Conservation (phyloP, 306 rosid species). For the Medicago truncatula region MtrunA17r5.0-ANR NC_053042.1:8923001-8923500, state of each 20-base stretch:
- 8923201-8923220: constrained; percentile 9
- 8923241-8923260: constrained; percentile 20
- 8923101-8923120: not conserved
- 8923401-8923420: constrained; percentile 9
- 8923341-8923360: constrained; percentile 66
- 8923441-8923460: constrained; percentile 24
- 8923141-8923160: not conserved
- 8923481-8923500: constrained; percentile 81
- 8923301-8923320: constrained; percentile 48
- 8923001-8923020: not conserved
- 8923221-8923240: constrained; percentile 3
- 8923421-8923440: constrained; percentile 23
- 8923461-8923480: constrained; percentile 44
- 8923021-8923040: no score
- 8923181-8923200: constrained; percentile 18
- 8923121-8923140: not conserved
- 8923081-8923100: not conserved
- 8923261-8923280: constrained; percentile 26
- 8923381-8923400: constrained; percentile 73
- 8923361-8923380: constrained; percentile 67
- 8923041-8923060: not conserved
- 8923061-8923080: not conserved
- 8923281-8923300: constrained; percentile 66
- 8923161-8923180: not conserved
- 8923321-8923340: constrained; percentile 60